These are phyloP conservation scores for Alternaria viburni DNA, from an alignment of 2,329 filamentous ascomycete species.

Conservation along the genomic window DNA sequence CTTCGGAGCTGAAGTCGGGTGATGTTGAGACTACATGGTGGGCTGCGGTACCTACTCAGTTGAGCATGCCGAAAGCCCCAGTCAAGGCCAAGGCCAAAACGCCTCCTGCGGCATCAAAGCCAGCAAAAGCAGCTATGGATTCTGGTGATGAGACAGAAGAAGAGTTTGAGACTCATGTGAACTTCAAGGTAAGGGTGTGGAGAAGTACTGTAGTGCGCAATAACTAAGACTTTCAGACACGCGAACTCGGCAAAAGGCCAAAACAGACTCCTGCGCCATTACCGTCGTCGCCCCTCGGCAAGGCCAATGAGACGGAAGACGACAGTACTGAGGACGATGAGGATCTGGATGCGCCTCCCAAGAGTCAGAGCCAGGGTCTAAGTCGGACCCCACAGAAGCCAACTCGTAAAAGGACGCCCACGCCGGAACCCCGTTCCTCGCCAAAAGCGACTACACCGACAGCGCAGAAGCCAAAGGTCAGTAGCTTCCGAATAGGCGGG, in stretches of 20 bases:
- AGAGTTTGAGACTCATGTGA: constrained; percentile 45
- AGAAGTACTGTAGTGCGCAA: no score
- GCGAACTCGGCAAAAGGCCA: constrained; percentile 1
- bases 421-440: constrained; percentile 4
- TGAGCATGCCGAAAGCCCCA: constrained; percentile 13
- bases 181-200: constrained; percentile 33
- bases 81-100: constrained; percentile 16
- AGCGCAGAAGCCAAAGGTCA: constrained; percentile 21
- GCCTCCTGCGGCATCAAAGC: constrained; percentile 2
- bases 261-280: not conserved
- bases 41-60: constrained; percentile 17
- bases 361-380: constrained; percentile 19
- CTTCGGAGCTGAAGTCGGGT: constrained; percentile 26
- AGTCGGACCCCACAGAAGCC: not conserved
- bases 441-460: constrained; percentile 3
- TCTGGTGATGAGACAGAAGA: constrained; percentile 43
- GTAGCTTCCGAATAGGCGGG: constrained; percentile 40
- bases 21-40: constrained; percentile 31
- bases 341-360: constrained; percentile 47
- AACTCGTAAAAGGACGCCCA: constrained; percentile 6
- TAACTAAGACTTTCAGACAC: constrained; percentile 20
- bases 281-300: not conserved
- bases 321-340: constrained; percentile 29
- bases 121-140: constrained; percentile 12
- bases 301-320: not conserved